Percentiles rank a stretch among this genome's conserved stretches.
These are phyloP conservation scores for Fusarium piperis DNA, from an alignment of 2,329 filamentous ascomycete species.

Conservation along the genomic window DNA sequence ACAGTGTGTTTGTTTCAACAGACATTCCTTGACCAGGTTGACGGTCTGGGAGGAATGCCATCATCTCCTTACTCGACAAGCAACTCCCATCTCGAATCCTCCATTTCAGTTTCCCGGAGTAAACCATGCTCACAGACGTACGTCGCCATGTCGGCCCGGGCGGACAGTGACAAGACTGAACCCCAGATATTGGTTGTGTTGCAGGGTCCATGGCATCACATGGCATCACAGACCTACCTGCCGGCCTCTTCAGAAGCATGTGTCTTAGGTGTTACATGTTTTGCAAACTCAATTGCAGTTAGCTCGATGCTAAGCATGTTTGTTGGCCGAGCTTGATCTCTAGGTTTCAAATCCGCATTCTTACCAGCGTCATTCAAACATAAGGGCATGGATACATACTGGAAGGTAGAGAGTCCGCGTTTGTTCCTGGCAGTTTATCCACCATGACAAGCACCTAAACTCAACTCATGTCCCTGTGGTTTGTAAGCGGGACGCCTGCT, in stretches of 20 bases:
- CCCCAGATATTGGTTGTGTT: neutral
- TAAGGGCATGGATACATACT: neutral
- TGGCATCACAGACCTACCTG: constrained; percentile 1
- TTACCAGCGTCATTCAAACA: neutral
- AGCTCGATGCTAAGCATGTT: neutral
- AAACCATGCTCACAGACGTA: neutral
- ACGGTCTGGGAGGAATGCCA: neutral
- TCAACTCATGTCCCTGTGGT: neutral
- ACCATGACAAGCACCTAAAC: neutral
- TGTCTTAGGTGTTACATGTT: neutral
- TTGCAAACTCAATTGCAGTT: neutral
- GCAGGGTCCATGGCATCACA: neutral
- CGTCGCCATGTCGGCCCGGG: neutral
- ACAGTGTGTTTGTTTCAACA: constrained; percentile 26
- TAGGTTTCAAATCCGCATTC: neutral
- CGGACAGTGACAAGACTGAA: neutral
- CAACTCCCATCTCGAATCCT: neutral
- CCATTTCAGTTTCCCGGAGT: neutral
- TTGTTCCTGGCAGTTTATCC: neutral
- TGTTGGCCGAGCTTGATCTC: neutral
- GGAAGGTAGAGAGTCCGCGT: neutral
- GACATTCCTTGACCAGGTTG: constrained; percentile 22
- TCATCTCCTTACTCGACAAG: neutral
- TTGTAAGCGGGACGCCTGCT: neutral
- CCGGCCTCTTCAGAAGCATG: neutral